Evolutionary conservation across 768 basidiomycete genomes (phyloP).

Genomic region (Kondoa subrosea): DNA sequence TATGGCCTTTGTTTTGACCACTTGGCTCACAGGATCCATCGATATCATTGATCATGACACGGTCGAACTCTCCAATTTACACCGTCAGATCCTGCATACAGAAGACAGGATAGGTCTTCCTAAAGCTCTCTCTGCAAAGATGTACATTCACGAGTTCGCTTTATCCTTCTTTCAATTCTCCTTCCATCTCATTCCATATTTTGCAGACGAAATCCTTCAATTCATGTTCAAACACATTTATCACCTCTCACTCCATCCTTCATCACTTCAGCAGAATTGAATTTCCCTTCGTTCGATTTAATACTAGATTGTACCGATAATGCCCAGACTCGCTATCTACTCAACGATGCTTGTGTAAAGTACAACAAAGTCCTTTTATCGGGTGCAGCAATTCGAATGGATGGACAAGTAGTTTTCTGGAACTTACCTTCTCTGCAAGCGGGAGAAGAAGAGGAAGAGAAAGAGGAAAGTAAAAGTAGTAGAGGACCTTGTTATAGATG

Average conservation of each 20-base stretch:
- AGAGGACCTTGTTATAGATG: conserved; percentile 85
- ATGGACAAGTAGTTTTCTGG: conserved; percentile 34
- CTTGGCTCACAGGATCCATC: conserved; percentile 45
- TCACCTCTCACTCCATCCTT: conserved; percentile 28
- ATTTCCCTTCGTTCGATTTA: conserved; percentile 44
- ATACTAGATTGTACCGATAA: conserved; percentile 93
- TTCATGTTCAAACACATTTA: conserved; percentile 44
- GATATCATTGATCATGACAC: conserved; percentile 75
- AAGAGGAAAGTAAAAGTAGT: conserved; percentile 31
- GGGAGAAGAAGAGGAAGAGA: background rate
- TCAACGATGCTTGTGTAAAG: conserved; percentile 66
- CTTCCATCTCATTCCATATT: background rate
- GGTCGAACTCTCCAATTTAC: conserved; percentile 76
- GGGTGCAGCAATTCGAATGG: conserved; percentile 56
- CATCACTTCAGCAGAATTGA: conserved; percentile 8
- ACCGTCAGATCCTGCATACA: conserved; percentile 79
- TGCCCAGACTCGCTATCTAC: conserved; percentile 71
- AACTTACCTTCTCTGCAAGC: conserved; percentile 20
- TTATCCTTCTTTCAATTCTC: conserved; percentile 1
- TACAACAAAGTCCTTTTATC: conserved; percentile 70
- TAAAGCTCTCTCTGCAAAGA: conserved; percentile 68
- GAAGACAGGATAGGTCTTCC: conserved; percentile 51
- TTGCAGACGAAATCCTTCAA: conserved; percentile 57
- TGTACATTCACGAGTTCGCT: conserved; percentile 48
- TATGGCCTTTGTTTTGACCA: background rate